These are phyloP conservation scores for Psilocybe mexicana DNA, from an alignment of 1,284 basidiomycete genomes.

Conservation along the genomic window DNA sequence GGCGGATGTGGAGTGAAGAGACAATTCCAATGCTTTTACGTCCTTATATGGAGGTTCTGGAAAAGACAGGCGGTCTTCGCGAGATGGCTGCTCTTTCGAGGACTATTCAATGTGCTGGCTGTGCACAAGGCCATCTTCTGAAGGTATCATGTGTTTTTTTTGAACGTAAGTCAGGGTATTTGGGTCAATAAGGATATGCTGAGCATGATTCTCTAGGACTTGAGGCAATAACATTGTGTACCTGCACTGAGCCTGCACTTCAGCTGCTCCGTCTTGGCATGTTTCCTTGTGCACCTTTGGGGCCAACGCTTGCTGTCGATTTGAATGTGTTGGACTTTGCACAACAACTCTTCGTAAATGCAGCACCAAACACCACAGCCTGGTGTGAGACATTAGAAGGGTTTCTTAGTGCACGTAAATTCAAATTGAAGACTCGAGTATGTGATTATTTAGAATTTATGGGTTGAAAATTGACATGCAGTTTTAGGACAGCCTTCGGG, in stretches of 20 bases:
- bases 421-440: slow-evolving; percentile 13
- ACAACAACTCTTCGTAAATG: slow-evolving; percentile 18
- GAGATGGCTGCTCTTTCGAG: neutral
- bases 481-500: neutral
- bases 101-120: slow-evolving; percentile 1
- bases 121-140: neutral
- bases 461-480: neutral
- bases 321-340: slow-evolving; percentile 26
- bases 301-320: slow-evolving; percentile 27
- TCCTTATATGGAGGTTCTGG: slow-evolving; percentile 6
- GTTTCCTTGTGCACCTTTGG: slow-evolving; percentile 24
- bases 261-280: slow-evolving; percentile 22
- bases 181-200: neutral
- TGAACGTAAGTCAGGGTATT: slow-evolving; percentile 7
- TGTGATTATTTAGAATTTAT: neutral
- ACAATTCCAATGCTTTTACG: slow-evolving; percentile 9
- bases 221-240: slow-evolving; percentile 13
- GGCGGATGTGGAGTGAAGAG: slow-evolving; percentile 5
- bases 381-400: slow-evolving; percentile 24
- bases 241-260: slow-evolving; percentile 19
- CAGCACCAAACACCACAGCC: slow-evolving; percentile 26
- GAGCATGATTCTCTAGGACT: neutral
- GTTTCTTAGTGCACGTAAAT: slow-evolving; percentile 16
- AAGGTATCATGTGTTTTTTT: slow-evolving; percentile 14
- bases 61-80: slow-evolving; percentile 4